These are phyloP conservation scores for Hypoxylon sp. DNA, from an alignment of 2,329 filamentous ascomycete species.

Conservation along the genomic window DNA sequence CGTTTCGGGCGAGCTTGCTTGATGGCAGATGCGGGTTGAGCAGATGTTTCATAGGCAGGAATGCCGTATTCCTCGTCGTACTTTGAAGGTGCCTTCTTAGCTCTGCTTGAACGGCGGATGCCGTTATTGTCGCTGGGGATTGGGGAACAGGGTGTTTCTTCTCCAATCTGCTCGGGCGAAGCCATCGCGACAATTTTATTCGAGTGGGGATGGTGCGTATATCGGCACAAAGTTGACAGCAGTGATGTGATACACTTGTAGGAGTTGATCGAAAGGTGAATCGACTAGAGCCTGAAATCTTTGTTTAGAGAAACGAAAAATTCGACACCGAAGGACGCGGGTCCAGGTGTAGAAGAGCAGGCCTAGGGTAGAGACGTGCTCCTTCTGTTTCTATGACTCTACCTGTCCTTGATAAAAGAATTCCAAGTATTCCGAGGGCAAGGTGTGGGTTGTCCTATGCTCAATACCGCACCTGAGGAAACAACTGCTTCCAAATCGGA, in stretches of 20 bases:
- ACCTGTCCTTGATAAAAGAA: not conserved
- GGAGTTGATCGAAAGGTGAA: not conserved
- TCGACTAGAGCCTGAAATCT: not conserved
- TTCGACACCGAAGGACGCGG: not conserved
- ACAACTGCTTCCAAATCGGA: not conserved
- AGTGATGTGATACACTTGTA: not conserved
- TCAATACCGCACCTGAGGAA: not conserved
- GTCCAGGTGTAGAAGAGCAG: not conserved
- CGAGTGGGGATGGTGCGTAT: not conserved
- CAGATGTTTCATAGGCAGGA: conserved; percentile 31
- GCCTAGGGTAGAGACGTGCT: not conserved
- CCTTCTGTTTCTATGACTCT: not conserved
- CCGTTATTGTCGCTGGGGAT: conserved; percentile 21
- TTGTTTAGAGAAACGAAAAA: not conserved
- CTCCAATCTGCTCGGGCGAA: conserved; percentile 5
- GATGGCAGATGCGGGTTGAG: conserved; percentile 24
- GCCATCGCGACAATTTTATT: conserved; percentile 20
- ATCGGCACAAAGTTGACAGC: not conserved
- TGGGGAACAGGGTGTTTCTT: conserved; percentile 10
- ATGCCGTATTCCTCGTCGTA: conserved; percentile 44
- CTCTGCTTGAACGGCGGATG: conserved; percentile 43
- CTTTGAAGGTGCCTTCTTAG: conserved; percentile 41
- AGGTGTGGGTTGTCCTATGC: not conserved
- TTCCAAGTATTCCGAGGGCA: not conserved
- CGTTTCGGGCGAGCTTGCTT: conserved; percentile 59